Conservation (phyloP, 129 eudicot species). For the Flaveria robusta region DNA sequence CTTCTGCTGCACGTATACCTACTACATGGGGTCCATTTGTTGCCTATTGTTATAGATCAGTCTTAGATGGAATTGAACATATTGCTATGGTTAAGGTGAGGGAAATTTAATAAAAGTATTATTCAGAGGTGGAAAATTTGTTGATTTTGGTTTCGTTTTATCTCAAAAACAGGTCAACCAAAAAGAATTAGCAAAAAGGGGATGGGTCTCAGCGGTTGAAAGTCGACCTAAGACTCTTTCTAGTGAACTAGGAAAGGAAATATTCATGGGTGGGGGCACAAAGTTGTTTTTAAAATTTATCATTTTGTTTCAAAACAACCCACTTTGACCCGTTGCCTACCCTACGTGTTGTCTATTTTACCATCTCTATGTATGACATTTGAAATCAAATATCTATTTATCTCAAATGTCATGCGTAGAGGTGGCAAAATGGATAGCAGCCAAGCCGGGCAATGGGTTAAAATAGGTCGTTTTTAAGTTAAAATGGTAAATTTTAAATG, state of each 20-base stretch:
- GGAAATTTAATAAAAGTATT: neutral
- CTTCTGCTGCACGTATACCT: conserved; percentile 86
- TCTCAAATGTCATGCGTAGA: too few species aligned
- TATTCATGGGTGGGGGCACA: too few species aligned
- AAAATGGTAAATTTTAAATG: neutral
- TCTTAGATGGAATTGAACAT: conserved; percentile 82
- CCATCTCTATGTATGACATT: too few species aligned
- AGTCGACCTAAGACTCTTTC: neutral
- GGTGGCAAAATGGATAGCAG: too few species aligned
- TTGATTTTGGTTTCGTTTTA: neutral
- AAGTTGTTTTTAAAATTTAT: too few species aligned
- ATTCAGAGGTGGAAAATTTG: neutral
- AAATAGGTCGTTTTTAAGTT: neutral
- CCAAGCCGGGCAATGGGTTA: neutral
- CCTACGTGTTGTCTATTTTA: too few species aligned
- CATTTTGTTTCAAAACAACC: too few species aligned
- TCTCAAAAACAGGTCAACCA: neutral
- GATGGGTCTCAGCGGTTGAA: neutral
- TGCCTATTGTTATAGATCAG: conserved; percentile 69
- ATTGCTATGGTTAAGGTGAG: conserved; percentile 91
- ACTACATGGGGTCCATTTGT: conserved; percentile 89
- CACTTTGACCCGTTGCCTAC: too few species aligned
- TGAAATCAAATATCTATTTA: too few species aligned
- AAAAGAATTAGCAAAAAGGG: neutral
- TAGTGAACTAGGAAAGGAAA: too few species aligned